Evolutionary conservation across 306 rosid species (phyloP).

Genomic region (Bauhinia variegata): DNA sequence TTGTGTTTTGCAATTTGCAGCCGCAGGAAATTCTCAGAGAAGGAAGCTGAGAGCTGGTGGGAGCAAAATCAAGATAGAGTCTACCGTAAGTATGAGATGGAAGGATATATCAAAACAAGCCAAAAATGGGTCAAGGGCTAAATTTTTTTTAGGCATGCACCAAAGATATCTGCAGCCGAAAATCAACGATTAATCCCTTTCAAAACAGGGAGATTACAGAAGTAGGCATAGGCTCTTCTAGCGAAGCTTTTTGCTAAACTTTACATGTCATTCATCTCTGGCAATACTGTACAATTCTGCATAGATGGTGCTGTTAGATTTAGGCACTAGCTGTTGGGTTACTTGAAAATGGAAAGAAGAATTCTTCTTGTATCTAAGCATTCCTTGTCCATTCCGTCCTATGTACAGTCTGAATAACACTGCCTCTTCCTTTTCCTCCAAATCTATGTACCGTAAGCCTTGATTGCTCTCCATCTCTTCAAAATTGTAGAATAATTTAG

Average conservation of each 20-base stretch:
- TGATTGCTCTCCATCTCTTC: neutral
- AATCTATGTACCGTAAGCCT: neutral
- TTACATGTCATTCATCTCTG: constrained; percentile 44
- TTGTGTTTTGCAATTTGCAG: constrained; percentile 45
- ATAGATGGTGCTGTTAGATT: constrained; percentile 42
- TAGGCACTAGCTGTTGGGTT: constrained; percentile 34
- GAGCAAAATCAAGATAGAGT: constrained; percentile 72
- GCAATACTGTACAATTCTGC: constrained; percentile 33
- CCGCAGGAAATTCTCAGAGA: constrained; percentile 66
- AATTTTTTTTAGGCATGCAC: no score
- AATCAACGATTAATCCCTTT: no score
- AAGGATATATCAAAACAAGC: constrained; percentile 57
- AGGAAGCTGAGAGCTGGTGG: constrained; percentile 88
- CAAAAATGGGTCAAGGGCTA: constrained; percentile 47
- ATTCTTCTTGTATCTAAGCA: constrained; percentile 27
- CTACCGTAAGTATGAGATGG: constrained; percentile 63
- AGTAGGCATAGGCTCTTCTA: no score
- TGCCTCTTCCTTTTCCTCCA: neutral
- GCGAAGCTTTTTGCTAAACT: no score
- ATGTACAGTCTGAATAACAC: constrained; percentile 19
- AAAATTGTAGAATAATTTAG: no score
- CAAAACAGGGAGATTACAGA: no score
- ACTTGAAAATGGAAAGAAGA: constrained; percentile 28
- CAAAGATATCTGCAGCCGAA: no score
- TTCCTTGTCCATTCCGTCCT: constrained; percentile 27